These are phyloP conservation scores for Cladosporium sp. DNA, from an alignment of 2,329 filamentous ascomycete genomes.

Conservation along the genomic window DNA sequence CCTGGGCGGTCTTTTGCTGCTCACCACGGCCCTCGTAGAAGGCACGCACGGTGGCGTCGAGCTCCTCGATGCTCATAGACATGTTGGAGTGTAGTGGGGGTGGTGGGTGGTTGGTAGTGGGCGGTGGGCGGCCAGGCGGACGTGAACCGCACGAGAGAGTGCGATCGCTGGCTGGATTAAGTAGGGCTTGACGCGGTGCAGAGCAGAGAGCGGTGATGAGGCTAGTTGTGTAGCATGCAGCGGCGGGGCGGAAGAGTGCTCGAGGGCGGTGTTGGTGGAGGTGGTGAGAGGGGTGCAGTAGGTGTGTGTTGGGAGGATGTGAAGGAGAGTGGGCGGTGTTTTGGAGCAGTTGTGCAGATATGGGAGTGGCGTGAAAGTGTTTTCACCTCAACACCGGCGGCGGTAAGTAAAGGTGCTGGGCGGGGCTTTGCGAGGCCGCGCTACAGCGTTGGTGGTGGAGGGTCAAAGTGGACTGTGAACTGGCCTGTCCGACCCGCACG, in stretches of 20 bases:
- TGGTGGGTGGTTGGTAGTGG: neutral
- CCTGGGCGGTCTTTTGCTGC: constrained; percentile 93
- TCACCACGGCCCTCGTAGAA: constrained; percentile 98
- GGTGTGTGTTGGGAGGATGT: constrained; percentile 17
- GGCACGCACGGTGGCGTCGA: constrained; percentile 92
- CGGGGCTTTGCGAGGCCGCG: constrained; percentile 5
- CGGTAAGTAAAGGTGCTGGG: constrained; percentile 7
- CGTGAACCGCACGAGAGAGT: constrained; percentile 27
- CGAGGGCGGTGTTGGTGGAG: constrained; percentile 12
- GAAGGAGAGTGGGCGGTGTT: constrained; percentile 2
- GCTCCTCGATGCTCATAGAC: constrained; percentile 80
- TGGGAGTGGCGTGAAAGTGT: constrained; percentile 8
- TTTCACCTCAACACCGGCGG: neutral
- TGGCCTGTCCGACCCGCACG: neutral
- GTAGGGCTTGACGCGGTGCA: constrained; percentile 32
- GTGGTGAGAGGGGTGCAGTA: constrained; percentile 11
- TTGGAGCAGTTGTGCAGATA: constrained; percentile 1
- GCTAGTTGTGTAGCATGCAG: constrained; percentile 32
- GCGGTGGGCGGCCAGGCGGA: constrained; percentile 11
- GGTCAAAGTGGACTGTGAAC: neutral
- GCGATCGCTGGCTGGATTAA: constrained; percentile 24
- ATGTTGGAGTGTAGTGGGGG: constrained; percentile 39
- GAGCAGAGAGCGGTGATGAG: constrained; percentile 27
- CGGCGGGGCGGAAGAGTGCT: constrained; percentile 15
- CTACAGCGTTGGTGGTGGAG: constrained; percentile 7